These are phyloP conservation scores for Mycena albidolilacea DNA, from an alignment of 768 basidiomycete species.

Conservation along the genomic window DNA sequence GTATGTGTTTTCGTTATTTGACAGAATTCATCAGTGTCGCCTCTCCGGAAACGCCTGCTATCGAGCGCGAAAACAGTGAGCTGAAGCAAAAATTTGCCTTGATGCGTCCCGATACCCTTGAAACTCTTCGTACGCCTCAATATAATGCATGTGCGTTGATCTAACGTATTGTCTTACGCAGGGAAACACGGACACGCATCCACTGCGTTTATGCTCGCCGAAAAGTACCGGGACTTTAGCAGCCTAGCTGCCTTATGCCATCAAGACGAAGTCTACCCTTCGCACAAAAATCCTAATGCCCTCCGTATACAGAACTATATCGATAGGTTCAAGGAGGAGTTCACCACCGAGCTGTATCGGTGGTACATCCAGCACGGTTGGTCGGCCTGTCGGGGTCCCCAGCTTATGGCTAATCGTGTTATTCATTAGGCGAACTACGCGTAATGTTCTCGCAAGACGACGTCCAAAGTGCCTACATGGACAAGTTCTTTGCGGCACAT, in stretches of 20 bases:
- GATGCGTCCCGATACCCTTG: constrained; percentile 83
- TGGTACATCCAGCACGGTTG: constrained; percentile 94
- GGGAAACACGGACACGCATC: constrained; percentile 77
- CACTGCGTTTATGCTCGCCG: constrained; percentile 87
- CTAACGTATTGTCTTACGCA: constrained; percentile 46
- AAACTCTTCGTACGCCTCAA: constrained; percentile 78
- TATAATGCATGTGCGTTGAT: not conserved
- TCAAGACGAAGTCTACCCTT: constrained; percentile 73
- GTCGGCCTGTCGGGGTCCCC: constrained; percentile 35
- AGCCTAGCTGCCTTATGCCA: constrained; percentile 90
- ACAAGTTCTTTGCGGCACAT: constrained; percentile 76
- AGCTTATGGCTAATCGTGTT: constrained; percentile 14
- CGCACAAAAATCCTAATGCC: constrained; percentile 74
- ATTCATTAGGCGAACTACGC: constrained; percentile 77
- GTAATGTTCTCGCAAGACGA: constrained; percentile 86
- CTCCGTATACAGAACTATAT: constrained; percentile 80
- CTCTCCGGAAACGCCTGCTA: constrained; percentile 62
- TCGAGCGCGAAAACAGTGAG: constrained; percentile 69
- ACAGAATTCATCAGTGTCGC: constrained; percentile 52
- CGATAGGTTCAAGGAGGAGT: constrained; percentile 83
- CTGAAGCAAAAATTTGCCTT: constrained; percentile 78
- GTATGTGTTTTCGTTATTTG: constrained; percentile 5
- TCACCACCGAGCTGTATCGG: constrained; percentile 90
- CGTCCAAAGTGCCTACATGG: constrained; percentile 72
- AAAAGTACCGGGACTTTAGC: constrained; percentile 88